Conservation (phyloP, 345 rosid species). For the Streptanthus diversifolius region DNA sequence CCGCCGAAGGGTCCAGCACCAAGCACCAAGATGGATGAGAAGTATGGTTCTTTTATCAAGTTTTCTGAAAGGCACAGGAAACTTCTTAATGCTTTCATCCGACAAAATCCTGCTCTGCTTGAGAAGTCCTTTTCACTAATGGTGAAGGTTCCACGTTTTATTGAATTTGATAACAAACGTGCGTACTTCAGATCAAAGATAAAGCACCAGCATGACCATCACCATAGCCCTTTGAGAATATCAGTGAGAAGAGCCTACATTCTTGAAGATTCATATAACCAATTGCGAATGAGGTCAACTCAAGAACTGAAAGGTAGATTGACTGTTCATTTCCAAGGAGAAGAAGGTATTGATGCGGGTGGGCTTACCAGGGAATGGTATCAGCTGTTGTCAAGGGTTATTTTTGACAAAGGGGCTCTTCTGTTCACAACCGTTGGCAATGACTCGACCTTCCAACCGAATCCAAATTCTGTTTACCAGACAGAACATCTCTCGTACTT, state of each 20-base stretch:
- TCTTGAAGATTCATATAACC: constrained; percentile 97
- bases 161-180: constrained; percentile 93
- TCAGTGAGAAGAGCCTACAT: constrained; percentile 95
- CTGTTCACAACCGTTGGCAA: constrained; percentile 97
- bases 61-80: constrained; percentile 93
- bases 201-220: constrained; percentile 92
- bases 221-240: constrained; percentile 81
- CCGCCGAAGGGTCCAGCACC: constrained; percentile 50
- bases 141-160: constrained; percentile 91
- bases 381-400: constrained; percentile 90
- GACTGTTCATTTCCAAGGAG: constrained; percentile 95
- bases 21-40: constrained; percentile 66
- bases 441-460: constrained; percentile 97
- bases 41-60: constrained; percentile 68
- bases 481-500: constrained; percentile 98
- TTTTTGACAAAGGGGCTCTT: constrained; percentile 90
- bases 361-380: constrained; percentile 99
- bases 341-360: constrained; percentile 98
- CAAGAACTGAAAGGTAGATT: constrained; percentile 89
- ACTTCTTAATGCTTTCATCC: constrained; percentile 85
- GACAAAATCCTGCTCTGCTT: constrained; percentile 88
- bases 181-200: constrained; percentile 92
- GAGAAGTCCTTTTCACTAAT: constrained; percentile 96
- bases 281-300: constrained; percentile 76
- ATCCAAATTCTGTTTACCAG: constrained; percentile 93